Evolutionary conservation across 2,329 filamentous ascomycete genomes (phyloP).

Genomic region (Decorospora gaudefroyi): DNA sequence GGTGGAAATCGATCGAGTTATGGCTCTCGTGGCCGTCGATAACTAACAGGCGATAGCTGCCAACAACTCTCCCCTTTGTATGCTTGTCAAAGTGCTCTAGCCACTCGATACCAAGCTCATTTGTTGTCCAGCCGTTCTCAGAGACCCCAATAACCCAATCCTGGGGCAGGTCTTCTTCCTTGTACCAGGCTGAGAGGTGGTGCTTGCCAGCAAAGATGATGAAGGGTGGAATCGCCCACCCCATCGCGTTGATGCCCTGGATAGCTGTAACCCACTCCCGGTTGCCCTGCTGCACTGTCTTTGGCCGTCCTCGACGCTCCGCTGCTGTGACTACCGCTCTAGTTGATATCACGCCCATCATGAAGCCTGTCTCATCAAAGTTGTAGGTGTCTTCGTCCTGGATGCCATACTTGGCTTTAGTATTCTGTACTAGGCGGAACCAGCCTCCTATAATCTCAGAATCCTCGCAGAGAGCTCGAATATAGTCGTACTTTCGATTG

Average conservation of each 20-base stretch:
- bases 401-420: constrained; percentile 13
- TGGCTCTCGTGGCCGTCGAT: constrained; percentile 17
- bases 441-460: constrained; percentile 9
- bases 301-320: constrained; percentile 1
- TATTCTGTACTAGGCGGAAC: constrained; percentile 16
- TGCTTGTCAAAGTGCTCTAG: not conserved
- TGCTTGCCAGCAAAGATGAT: too few relatives aligned
- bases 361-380: too few relatives aligned
- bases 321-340: too few relatives aligned
- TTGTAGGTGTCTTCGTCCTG: constrained; percentile 20
- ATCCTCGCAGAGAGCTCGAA: constrained; percentile 8
- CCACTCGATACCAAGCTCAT: not conserved
- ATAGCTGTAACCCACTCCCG: too few relatives aligned
- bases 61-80: constrained; percentile 7
- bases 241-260: not conserved
- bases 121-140: not conserved
- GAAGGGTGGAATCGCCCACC: not conserved
- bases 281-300: too few relatives aligned
- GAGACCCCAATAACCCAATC: not conserved
- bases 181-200: constrained; percentile 11
- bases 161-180: not conserved
- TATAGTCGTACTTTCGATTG: constrained; percentile 14
- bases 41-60: constrained; percentile 11
- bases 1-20: constrained; percentile 2
- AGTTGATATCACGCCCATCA: too few relatives aligned